Percentiles rank a stretch among this genome's conserved stretches.
These are phyloP conservation scores for Paecilomyces sp. DNA, from an alignment of 2,329 filamentous ascomycete species.

Conservation along the genomic window DNA sequence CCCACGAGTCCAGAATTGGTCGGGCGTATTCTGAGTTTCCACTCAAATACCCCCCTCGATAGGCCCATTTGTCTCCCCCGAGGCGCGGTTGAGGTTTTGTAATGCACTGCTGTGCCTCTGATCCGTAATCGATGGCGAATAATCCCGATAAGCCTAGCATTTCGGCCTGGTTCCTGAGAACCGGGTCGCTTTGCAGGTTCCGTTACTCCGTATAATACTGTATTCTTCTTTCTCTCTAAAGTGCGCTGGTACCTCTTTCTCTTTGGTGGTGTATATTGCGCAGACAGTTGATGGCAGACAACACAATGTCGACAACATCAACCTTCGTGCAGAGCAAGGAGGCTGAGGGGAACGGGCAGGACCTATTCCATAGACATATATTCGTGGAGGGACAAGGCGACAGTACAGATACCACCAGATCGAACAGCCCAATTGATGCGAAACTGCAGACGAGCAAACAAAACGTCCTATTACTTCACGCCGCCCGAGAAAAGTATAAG, in stretches of 20 bases:
- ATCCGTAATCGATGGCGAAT: not conserved
- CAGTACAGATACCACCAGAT: not conserved
- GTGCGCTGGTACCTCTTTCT: not conserved
- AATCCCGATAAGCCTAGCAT: not conserved
- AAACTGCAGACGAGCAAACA: constrained; percentile 24
- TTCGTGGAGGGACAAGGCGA: not conserved
- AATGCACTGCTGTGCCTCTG: not conserved
- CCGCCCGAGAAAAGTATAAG: constrained; percentile 43
- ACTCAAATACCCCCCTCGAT: not conserved
- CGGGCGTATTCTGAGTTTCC: not conserved
- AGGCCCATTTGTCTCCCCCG: not conserved
- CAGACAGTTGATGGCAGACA: not conserved
- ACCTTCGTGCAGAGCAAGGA: constrained; percentile 15
- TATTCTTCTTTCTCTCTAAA: not conserved
- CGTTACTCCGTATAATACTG: not conserved
- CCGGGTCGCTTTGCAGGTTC: not conserved
- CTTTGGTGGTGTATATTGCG: not conserved
- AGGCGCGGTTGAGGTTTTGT: not conserved
- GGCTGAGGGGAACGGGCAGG: constrained; percentile 7
- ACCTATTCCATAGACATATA: constrained; percentile 11
- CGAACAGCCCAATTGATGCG: not conserved
- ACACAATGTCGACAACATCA: constrained; percentile 17
- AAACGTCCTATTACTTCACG: constrained; percentile 45
- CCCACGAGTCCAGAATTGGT: not conserved
- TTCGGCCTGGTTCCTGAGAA: not conserved